Conservation (phyloP, 2,329 filamentous ascomycete species). For the Verticillium klebahnii region DNA sequence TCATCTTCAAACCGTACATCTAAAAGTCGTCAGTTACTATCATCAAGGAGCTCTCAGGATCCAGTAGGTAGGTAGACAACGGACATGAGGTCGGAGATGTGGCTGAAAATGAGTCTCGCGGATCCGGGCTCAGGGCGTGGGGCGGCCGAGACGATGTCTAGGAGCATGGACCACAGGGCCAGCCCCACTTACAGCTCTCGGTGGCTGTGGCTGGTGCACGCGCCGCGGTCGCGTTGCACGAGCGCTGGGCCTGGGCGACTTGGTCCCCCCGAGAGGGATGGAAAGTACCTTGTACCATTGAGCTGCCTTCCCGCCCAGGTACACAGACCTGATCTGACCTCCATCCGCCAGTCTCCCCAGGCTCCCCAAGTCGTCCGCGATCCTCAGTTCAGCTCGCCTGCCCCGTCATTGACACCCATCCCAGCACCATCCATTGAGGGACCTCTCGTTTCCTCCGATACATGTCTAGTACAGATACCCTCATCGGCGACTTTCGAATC, state of each 20-base stretch:
- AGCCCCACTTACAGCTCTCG: not conserved
- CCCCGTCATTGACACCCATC: not conserved
- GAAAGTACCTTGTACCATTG: not conserved
- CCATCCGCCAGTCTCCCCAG: not conserved
- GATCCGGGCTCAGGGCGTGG: not conserved
- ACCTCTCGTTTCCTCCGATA: not conserved
- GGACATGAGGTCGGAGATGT: not conserved
- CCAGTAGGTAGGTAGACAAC: too few species aligned
- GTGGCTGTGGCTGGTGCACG: not conserved
- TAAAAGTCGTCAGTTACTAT: too few species aligned
- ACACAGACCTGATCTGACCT: not conserved
- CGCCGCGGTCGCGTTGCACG: not conserved
- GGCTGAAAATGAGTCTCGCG: not conserved
- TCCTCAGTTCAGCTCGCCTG: not conserved
- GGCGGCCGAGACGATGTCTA: not conserved
- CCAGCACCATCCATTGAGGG: not conserved
- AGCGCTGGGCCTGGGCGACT: not conserved
- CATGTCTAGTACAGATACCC: not conserved
- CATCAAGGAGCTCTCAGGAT: too few species aligned
- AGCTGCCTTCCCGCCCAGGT: not conserved
- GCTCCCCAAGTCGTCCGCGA: not conserved
- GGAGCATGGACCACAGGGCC: not conserved
- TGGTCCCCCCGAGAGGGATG: not conserved
- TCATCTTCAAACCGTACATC: too few species aligned
- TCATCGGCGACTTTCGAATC: not conserved